These are phyloP conservation scores for Mucor piriformis DNA, from an alignment of 371 early-diverging fungal genomes.

Conservation along the genomic window DNA sequence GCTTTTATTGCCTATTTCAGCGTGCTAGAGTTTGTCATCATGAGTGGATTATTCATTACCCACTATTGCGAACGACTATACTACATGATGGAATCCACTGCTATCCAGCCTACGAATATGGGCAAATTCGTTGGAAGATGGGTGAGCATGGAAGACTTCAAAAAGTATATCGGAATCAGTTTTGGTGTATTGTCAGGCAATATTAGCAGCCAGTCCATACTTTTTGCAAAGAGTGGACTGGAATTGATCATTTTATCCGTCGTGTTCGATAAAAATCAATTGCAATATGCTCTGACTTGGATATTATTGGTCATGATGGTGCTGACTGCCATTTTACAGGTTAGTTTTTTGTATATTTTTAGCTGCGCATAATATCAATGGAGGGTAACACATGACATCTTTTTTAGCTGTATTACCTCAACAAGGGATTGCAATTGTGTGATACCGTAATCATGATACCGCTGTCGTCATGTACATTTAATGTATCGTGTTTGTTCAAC, in stretches of 20 bases:
- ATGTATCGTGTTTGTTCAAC: conserved; percentile 77
- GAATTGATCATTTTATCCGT: conserved; percentile 72
- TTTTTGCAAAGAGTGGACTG: conserved; percentile 83
- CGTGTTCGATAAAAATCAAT: conserved; percentile 65
- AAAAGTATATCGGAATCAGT: conserved; percentile 48
- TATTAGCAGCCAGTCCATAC: conserved; percentile 74
- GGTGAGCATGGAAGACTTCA: conserved; percentile 33
- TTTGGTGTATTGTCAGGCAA: conserved; percentile 76
- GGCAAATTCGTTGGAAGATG: conserved; percentile 27
- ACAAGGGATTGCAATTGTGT: conserved; percentile 74
- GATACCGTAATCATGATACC: conserved; percentile 84
- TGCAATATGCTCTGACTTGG: conserved; percentile 73
- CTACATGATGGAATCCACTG: conserved; percentile 26
- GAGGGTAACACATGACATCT: conserved; percentile 8
- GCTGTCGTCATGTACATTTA: conserved; percentile 77
- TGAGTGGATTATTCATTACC: conserved; percentile 53
- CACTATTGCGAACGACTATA: conserved; percentile 54
- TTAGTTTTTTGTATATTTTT: conserved; percentile 26
- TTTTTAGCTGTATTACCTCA: conserved; percentile 73
- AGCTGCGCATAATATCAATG: background rate
- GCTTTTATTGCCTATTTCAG: conserved; percentile 75
- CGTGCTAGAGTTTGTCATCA: conserved; percentile 57
- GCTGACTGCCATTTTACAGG: conserved; percentile 72
- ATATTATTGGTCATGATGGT: conserved; percentile 67
- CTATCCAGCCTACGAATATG: conserved; percentile 23